phyloP scores from a whole-genome alignment of 2,329 filamentous ascomycete species.

The Penicillium sp. region DNA sequence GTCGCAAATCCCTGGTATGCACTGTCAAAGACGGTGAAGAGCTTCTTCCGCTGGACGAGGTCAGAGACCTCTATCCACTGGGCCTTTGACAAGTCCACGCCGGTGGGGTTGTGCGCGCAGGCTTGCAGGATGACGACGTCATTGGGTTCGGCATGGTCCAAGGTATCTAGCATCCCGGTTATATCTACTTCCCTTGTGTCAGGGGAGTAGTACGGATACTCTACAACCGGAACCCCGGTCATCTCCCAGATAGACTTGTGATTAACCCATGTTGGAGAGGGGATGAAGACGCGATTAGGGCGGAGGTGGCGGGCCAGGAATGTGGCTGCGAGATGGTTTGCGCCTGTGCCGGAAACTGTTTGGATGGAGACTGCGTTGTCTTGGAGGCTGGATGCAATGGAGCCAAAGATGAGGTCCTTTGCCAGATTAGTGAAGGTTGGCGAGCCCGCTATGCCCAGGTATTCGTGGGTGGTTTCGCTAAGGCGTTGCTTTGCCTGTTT shows the following conservation, averaged over 20 bases:
- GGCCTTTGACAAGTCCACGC: constrained; percentile 66
- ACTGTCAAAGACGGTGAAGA: constrained; percentile 91
- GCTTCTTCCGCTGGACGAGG: constrained; percentile 68
- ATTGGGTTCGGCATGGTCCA: constrained; percentile 63
- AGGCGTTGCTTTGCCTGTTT: background rate
- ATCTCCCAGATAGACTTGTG: background rate
- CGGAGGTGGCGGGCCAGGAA: background rate
- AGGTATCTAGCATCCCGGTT: background rate
- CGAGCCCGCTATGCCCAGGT: background rate
- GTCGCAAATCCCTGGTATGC: constrained; percentile 87
- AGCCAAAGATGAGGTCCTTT: background rate
- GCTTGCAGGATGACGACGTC: constrained; percentile 85
- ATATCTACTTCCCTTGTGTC: background rate
- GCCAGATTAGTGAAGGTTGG: background rate
- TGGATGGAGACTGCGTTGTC: background rate
- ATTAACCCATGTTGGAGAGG: background rate
- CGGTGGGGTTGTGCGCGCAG: constrained; percentile 95
- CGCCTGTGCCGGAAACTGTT: background rate
- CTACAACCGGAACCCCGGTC: background rate
- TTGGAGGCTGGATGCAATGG: background rate
- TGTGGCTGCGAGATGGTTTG: background rate
- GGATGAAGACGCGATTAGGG: background rate
- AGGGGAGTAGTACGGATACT: background rate
- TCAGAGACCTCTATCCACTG: constrained; percentile 81
- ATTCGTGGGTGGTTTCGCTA: background rate